Percentiles rank a stretch among this genome's conserved stretches.
Conservation (phyloP, 768 basidiomycete genomes). For the Antrodiella citrinella region DNA sequence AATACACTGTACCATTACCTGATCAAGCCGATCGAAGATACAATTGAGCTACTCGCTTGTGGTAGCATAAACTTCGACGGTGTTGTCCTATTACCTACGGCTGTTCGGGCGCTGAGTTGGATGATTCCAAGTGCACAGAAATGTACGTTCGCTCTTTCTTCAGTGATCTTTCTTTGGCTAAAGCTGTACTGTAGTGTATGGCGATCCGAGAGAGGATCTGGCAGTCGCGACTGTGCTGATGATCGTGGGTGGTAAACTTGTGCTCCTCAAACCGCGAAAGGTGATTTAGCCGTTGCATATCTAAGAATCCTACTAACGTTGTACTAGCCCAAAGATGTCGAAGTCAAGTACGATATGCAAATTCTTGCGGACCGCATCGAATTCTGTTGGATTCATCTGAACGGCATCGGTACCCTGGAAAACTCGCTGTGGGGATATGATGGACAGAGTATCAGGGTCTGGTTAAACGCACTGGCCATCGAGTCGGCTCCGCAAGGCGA, state of each 20-base stretch:
- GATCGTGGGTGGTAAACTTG: slow-evolving; percentile 87
- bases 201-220: slow-evolving; percentile 89
- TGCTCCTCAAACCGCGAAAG: slow-evolving; percentile 84
- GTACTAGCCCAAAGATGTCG: slow-evolving; percentile 73
- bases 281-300: slow-evolving; percentile 29
- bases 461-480: slow-evolving; percentile 92
- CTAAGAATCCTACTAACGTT: not conserved
- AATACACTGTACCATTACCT: slow-evolving; percentile 91
- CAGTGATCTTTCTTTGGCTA: not conserved
- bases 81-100: slow-evolving; percentile 73
- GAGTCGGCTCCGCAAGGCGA: slow-evolving; percentile 44
- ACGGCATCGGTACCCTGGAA: slow-evolving; percentile 87
- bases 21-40: slow-evolving; percentile 75
- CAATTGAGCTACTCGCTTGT: slow-evolving; percentile 82
- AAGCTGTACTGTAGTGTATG: slow-evolving; percentile 53
- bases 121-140: slow-evolving; percentile 92
- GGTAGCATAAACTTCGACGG: slow-evolving; percentile 93
- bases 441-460: slow-evolving; percentile 80
- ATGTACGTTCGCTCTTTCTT: slow-evolving; percentile 42
- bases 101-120: slow-evolving; percentile 92
- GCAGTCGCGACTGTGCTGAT: slow-evolving; percentile 92
- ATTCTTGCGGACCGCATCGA: slow-evolving; percentile 96
- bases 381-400: slow-evolving; percentile 97
- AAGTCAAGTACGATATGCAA: slow-evolving; percentile 96
- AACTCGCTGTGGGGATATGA: slow-evolving; percentile 99